Evolutionary conservation across 768 basidiomycete species (phyloP), one percentile per base, ranked within the genome.

Genomic region (Leccinum obscurum): DNA sequence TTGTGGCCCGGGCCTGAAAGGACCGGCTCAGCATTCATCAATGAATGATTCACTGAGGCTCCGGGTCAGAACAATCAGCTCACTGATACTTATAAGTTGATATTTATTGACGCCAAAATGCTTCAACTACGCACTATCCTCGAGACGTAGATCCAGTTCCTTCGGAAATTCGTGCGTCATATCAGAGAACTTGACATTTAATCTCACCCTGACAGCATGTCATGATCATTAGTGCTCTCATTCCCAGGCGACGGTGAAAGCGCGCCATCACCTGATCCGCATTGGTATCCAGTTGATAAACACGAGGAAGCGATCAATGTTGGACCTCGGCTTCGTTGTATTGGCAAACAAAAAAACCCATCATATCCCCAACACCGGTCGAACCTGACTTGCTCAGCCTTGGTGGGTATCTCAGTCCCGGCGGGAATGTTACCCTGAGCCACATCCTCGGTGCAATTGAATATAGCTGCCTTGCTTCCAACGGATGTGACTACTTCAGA

Each of bases 121-220:
- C 83, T 85, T 63, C 78, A 81, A 57, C 72, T 82, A 13, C 75
- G 82, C 62, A 82, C 80, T 26, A 77, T 85, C 55, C 75, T 87
- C 20, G 79, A 83, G 67, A 77, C 78, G 20, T 85, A 84, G 84
- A 83, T 87, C 62, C 84, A 85, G 8, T 63, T 84, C 30, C 70
- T 86, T 46, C 73, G 83, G 46, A 72, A 71, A 68, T 83, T 85
- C 57, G 84, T 86, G 68, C 59, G 65, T 60, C 55, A 66, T 58
- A 48, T 59, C 55, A 58, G 54, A 48, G 6, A 13, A 13, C 11
- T 5, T 55, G 55, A 53, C 54, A 56, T 49, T 52, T 57, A 48
- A 61, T 41, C 46, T 53, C 34, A 7, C 32, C 20, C n/a, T 58
- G 57, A 63, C 61, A 46, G n/a, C 56, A 46, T 44, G 37, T 60